Percentiles rank a stretch among this genome's conserved stretches.
phyloP scores from a whole-genome alignment of 2,329 filamentous ascomycete species.

The Fusarium compactum region DNA sequence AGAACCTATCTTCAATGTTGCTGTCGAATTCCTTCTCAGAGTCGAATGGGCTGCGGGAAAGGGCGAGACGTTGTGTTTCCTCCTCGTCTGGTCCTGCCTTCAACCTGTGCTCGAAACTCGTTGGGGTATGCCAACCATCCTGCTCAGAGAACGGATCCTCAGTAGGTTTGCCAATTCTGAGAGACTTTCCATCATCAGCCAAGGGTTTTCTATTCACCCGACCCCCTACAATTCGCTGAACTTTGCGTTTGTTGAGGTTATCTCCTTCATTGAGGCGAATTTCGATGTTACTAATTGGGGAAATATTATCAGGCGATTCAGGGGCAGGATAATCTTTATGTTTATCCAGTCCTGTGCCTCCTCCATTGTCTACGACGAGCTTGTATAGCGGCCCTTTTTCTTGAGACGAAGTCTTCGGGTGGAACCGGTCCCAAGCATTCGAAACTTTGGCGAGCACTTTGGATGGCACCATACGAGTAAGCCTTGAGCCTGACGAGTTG shows the following conservation, averaged over 20 bases:
- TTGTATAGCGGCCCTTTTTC: slow-evolving; percentile 24
- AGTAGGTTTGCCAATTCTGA: slow-evolving; percentile 43
- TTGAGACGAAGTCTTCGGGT: slow-evolving; percentile 45
- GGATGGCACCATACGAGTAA: slow-evolving; percentile 48
- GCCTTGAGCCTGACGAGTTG: slow-evolving; percentile 38
- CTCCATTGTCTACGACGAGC: background rate
- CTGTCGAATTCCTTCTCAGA: slow-evolving; percentile 54
- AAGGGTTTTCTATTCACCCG: slow-evolving; percentile 48
- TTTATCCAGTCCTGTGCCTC: slow-evolving; percentile 9
- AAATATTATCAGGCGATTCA: slow-evolving; percentile 20
- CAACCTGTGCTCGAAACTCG: slow-evolving; percentile 43
- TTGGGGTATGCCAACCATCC: slow-evolving; percentile 33
- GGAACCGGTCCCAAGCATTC: slow-evolving; percentile 50
- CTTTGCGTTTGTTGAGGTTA: slow-evolving; percentile 53
- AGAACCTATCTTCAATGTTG: slow-evolving; percentile 55
- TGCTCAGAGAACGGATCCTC: slow-evolving; percentile 51
- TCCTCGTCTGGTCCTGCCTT: slow-evolving; percentile 22
- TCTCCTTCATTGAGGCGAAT: slow-evolving; percentile 52
- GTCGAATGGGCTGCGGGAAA: slow-evolving; percentile 50
- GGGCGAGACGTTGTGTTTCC: slow-evolving; percentile 1
- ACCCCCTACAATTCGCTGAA: slow-evolving; percentile 51
- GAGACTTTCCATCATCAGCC: slow-evolving; percentile 47
- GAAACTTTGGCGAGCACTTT: slow-evolving; percentile 53
- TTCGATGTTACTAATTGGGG: slow-evolving; percentile 49
- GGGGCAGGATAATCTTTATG: slow-evolving; percentile 6